Evolutionary conservation across 2,329 filamentous ascomycete genomes (phyloP).

Genomic region (Trichophyton verrucosum): DNA sequence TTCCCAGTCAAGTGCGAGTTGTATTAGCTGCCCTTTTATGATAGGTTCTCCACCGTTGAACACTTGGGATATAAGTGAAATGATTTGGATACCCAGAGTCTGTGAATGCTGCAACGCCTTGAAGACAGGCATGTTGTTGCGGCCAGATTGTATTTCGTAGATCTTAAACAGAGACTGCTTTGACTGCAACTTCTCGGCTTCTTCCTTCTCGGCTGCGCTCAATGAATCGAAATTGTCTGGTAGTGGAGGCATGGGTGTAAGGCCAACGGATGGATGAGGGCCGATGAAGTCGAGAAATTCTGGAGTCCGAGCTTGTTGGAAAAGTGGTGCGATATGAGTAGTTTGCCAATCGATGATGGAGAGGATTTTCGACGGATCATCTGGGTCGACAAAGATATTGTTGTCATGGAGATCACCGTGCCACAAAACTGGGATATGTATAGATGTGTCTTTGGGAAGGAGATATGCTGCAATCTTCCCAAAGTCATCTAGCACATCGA

Average conservation of each 20-base stretch:
- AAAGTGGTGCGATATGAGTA: not conserved
- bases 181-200: not conserved
- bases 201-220: not conserved
- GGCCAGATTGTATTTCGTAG: constrained; percentile 5
- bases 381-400: not conserved
- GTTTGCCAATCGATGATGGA: not conserved
- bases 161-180: constrained; percentile 6
- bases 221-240: not conserved
- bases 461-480: not conserved
- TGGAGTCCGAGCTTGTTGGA: not conserved
- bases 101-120: constrained; percentile 2
- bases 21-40: constrained; percentile 5
- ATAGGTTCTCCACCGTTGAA: constrained; percentile 7
- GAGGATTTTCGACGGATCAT: not conserved
- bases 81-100: constrained; percentile 3
- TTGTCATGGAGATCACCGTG: not conserved
- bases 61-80: constrained; percentile 1
- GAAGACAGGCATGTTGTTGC: constrained; percentile 4
- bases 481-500: not conserved
- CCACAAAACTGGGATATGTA: not conserved
- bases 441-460: not conserved
- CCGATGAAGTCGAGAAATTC: not conserved
- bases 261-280: not conserved
- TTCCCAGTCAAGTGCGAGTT: constrained; percentile 5
- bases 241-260: not conserved